Evolutionary conservation across 805 yeast species (phyloP), one percentile per base, ranked within the genome.

Genomic region (Pichia ethanolica): DNA sequence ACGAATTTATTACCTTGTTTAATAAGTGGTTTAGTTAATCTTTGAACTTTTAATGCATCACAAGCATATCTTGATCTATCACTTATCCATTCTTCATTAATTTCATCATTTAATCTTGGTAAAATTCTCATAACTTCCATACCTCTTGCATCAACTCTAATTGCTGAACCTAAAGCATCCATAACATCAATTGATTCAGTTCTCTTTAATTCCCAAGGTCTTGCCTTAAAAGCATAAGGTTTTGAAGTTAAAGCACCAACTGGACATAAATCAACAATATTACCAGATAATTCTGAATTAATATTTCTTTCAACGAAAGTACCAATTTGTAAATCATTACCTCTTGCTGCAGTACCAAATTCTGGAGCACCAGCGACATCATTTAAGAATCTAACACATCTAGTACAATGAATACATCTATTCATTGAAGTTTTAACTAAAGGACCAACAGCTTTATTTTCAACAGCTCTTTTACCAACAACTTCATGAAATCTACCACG

Each of bases 321-420:
- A 57, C 96, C 96, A 62, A 87, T 87, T 71, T 87, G 95, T 82
- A 88, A 78, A 63, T 87, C 95, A 67, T 87, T 87, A 62, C 96
- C 96, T 70, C 96, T 83, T 53, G 95, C 96, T 39, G 90, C 66
- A 50, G 91, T 79, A 59, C 96, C 96, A 55, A 87, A 79, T 69
- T 88, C 96, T 14, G 95, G 89, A 38, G 95, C 93, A 56, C 96
- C 96, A 38, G 96, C 96, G 54, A 87, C 84, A 63, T 87, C 95
- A 68, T 88, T 87, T 74, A 89, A 74, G 70, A 87, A 87, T 62
- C 96, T 80, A 26, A 87, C 89, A 74, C 96, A 87, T 65, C 96
- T 77, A 33, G 96, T 87, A 73, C 96, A 87, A 69, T 87, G 96
- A 62, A 87, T 87, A 70, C 96, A 87, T 67, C 96, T 78, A 72